These are phyloP conservation scores for Pleodorina starrii DNA, from an alignment of 139 green algal genomes.

Conservation along the genomic window DNA sequence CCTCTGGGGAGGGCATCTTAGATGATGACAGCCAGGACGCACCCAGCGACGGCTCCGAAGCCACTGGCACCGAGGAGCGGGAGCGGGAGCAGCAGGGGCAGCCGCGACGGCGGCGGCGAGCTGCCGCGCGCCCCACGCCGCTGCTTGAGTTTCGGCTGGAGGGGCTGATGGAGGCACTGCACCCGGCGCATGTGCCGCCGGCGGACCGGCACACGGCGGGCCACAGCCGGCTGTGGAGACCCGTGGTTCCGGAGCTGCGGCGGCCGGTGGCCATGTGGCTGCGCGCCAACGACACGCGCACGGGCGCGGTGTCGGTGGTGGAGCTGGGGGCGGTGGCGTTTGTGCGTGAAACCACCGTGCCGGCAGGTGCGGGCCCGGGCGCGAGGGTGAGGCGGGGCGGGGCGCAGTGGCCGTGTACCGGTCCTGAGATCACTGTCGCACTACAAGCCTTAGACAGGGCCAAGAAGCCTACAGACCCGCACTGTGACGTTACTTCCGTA, in stretches of 20 bases:
- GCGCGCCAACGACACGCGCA: background rate
- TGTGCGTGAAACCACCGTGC: background rate
- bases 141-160: background rate
- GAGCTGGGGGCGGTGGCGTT: slow-evolving; percentile 19
- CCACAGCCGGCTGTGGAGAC: slow-evolving; percentile 14
- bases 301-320: background rate
- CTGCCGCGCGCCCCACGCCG: background rate
- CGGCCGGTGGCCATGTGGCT: background rate
- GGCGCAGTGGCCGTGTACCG: too few relatives aligned
- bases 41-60: background rate
- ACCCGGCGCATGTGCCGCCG: background rate
- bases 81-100: background rate
- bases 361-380: too few relatives aligned
- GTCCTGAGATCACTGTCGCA: too few relatives aligned
- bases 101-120: background rate
- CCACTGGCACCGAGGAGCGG: too few relatives aligned
- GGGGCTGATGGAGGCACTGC: background rate
- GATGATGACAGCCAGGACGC: background rate
- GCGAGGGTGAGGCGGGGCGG: too few relatives aligned
- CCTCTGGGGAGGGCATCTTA: too few relatives aligned
- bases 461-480: too few relatives aligned
- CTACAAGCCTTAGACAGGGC: too few relatives aligned
- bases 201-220: background rate
- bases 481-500: too few relatives aligned
- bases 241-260: slow-evolving; percentile 12